Percentiles rank a stretch among this genome's conserved stretches.
These are phyloP conservation scores for Moricandia arvensis DNA, from an alignment of 345 rosid species.

Conservation along the genomic window DNA sequence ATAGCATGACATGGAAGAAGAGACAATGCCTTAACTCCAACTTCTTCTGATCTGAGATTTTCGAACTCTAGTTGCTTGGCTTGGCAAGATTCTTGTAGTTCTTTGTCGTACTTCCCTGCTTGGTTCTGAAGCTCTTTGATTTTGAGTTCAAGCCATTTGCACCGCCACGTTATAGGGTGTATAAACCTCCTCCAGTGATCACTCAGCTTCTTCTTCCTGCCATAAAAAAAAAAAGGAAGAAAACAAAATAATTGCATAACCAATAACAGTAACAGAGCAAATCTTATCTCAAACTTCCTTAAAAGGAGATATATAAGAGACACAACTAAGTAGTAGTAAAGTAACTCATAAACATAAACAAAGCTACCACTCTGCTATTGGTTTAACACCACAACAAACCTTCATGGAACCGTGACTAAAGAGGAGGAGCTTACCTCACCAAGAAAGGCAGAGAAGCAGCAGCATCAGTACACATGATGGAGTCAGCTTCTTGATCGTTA, in stretches of 20 bases:
- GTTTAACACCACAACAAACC: too few relatives aligned
- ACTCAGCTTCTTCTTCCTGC: constrained; percentile 69
- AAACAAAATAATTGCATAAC: too few relatives aligned
- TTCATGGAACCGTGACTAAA: background rate
- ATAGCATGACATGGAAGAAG: constrained; percentile 46
- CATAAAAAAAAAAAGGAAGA: background rate
- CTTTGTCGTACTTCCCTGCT: constrained; percentile 54
- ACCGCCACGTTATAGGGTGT: constrained; percentile 75
- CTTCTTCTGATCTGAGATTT: constrained; percentile 39
- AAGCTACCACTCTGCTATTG: too few relatives aligned
- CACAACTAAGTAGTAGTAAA: too few relatives aligned
- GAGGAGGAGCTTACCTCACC: background rate
- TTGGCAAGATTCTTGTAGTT: constrained; percentile 48
- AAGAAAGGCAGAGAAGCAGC: background rate
- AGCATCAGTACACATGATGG: background rate
- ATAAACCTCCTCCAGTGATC: constrained; percentile 78
- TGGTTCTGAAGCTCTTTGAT: constrained; percentile 52
- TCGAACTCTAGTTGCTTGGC: constrained; percentile 44
- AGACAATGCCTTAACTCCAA: constrained; percentile 29
- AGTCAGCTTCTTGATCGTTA: background rate
- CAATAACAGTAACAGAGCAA: background rate
- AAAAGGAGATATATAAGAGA: background rate
- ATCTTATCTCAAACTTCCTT: background rate
- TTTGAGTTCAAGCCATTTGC: constrained; percentile 75
- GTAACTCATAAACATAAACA: too few relatives aligned